Evolutionary conservation across 2,329 filamentous ascomycete genomes (phyloP).

Genomic region (Phialocephala subalpina): DNA sequence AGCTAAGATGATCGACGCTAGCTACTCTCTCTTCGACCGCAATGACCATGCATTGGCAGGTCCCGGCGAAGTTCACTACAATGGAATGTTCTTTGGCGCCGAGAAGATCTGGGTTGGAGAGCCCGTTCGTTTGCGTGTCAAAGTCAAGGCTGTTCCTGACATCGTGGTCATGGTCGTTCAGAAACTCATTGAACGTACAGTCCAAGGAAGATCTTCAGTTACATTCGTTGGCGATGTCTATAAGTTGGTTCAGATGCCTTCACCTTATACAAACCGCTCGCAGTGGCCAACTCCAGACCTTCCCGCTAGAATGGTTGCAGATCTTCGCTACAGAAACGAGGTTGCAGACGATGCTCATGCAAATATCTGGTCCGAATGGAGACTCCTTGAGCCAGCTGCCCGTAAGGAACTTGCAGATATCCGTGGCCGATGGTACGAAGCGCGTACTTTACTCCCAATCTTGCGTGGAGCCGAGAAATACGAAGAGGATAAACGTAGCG

Average conservation of each 20-base stretch:
- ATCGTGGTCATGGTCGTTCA: slow-evolving; percentile 56
- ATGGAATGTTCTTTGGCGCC: slow-evolving; percentile 62
- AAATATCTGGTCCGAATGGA: slow-evolving; percentile 43
- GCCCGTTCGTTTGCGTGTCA: slow-evolving; percentile 56
- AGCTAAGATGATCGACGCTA: slow-evolving; percentile 61
- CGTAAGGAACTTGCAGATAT: slow-evolving; percentile 52
- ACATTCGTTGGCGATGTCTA: slow-evolving; percentile 60
- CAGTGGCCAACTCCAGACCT: slow-evolving; percentile 52
- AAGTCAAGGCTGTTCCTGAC: slow-evolving; percentile 35
- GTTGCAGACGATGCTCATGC: slow-evolving; percentile 48
- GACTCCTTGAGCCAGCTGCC: slow-evolving; percentile 40
- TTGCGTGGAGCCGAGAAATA: slow-evolving; percentile 44
- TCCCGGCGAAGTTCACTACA: slow-evolving; percentile 54
- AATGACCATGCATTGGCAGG: slow-evolving; percentile 49
- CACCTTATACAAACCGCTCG: slow-evolving; percentile 44
- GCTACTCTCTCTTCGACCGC: slow-evolving; percentile 61
- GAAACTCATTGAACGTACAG: slow-evolving; percentile 44
- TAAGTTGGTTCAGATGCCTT: slow-evolving; percentile 51
- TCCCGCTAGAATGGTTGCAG: slow-evolving; percentile 52
- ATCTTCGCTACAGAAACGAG: slow-evolving; percentile 54
- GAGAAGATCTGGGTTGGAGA: slow-evolving; percentile 69
- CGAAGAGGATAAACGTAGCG: slow-evolving; percentile 42
- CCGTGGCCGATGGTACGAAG: slow-evolving; percentile 69
- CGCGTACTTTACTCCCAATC: slow-evolving; percentile 54
- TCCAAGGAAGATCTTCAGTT: slow-evolving; percentile 43